Conservation (phyloP, 305 asterid genomes). For the Petunia hybrid region DNA sequence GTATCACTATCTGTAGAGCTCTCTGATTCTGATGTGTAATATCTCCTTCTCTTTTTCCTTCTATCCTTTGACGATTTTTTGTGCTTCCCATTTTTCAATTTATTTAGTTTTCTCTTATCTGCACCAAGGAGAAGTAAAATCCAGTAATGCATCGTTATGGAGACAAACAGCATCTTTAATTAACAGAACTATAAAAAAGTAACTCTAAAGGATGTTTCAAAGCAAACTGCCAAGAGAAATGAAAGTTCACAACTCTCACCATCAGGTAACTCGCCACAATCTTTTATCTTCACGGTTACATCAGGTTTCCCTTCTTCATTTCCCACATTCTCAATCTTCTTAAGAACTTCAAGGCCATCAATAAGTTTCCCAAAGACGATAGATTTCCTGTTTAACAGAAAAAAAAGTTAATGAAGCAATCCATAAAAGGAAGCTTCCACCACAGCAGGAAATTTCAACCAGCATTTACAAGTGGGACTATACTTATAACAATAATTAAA, state of each 20-base stretch:
- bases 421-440: background rate
- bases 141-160: constrained; percentile 8
- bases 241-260: constrained; percentile 53
- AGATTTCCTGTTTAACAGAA: constrained; percentile 82
- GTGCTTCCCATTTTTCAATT: constrained; percentile 73
- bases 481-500: constrained; percentile 29
- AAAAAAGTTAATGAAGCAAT: constrained; percentile 26
- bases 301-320: constrained; percentile 87
- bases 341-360: constrained; percentile 78
- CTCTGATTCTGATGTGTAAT: constrained; percentile 84
- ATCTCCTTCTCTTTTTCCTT: constrained; percentile 76
- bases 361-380: constrained; percentile 93
- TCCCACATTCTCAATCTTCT: constrained; percentile 90
- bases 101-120: constrained; percentile 60
- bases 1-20: constrained; percentile 72
- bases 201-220: background rate
- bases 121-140: constrained; percentile 35
- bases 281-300: constrained; percentile 90
- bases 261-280: constrained; percentile 82
- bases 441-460: constrained; percentile 23
- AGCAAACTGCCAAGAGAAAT: constrained; percentile 27
- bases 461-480: constrained; percentile 29
- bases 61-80: constrained; percentile 76
- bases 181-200: constrained; percentile 15
- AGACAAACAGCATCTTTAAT: constrained; percentile 26